These are phyloP conservation scores for Suillus subalutaceus DNA, from an alignment of 768 basidiomycete species.

Conservation along the genomic window DNA sequence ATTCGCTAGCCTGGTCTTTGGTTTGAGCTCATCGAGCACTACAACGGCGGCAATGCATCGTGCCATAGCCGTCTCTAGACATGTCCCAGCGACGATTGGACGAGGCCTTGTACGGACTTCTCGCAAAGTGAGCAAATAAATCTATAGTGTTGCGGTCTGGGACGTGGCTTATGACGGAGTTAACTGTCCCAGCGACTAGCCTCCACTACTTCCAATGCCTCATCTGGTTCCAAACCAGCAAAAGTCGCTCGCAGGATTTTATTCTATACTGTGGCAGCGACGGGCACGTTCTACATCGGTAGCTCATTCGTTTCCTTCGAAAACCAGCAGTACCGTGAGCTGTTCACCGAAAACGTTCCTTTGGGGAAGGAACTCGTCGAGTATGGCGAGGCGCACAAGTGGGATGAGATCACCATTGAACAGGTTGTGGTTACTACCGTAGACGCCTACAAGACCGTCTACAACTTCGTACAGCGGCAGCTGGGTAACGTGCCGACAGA, in stretches of 20 bases:
- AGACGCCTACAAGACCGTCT: slow-evolving; percentile 49
- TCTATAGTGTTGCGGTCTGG: not conserved
- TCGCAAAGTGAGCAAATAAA: slow-evolving; percentile 55
- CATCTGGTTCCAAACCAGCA: slow-evolving; percentile 50
- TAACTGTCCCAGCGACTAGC: slow-evolving; percentile 53
- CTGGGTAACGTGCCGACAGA: slow-evolving; percentile 42
- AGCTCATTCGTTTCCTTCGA: slow-evolving; percentile 81
- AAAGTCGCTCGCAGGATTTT: slow-evolving; percentile 62
- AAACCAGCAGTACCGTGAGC: slow-evolving; percentile 78
- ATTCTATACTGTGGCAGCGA: slow-evolving; percentile 66
- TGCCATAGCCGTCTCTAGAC: slow-evolving; percentile 58
- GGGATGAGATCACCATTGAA: slow-evolving; percentile 74
- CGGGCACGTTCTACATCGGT: slow-evolving; percentile 79
- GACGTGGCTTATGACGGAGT: slow-evolving; percentile 13
- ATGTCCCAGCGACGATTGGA: slow-evolving; percentile 46
- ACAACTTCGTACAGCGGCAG: slow-evolving; percentile 54
- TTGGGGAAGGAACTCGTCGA: slow-evolving; percentile 77
- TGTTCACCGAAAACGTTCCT: slow-evolving; percentile 83
- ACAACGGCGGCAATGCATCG: slow-evolving; percentile 46
- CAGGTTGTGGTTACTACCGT: slow-evolving; percentile 58
- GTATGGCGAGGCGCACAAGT: slow-evolving; percentile 76
- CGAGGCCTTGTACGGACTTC: slow-evolving; percentile 53
- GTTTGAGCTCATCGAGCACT: slow-evolving; percentile 9
- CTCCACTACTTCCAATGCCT: slow-evolving; percentile 47
- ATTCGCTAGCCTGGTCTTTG: not conserved